phyloP scores from a whole-genome alignment of 805 yeast genomes.

The Candida alai region DNA sequence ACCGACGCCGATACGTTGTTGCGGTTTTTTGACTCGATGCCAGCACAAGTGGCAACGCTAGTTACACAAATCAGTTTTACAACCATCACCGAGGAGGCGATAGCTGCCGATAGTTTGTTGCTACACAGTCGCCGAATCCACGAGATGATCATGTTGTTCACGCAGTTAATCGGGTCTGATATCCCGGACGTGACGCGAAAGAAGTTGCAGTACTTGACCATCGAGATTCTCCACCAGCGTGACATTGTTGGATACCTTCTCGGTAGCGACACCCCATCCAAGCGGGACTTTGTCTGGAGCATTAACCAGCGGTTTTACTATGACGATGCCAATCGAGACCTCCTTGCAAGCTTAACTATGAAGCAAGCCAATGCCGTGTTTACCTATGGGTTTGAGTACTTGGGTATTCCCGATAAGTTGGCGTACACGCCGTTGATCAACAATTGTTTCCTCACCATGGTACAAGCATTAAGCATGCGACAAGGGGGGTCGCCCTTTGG shows the following conservation, averaged over 20 bases:
- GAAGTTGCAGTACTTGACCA: slow-evolving; percentile 56
- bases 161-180: slow-evolving; percentile 18
- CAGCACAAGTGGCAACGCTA: slow-evolving; percentile 56
- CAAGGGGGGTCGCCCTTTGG: slow-evolving; percentile 92
- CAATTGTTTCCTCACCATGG: slow-evolving; percentile 61
- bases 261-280: slow-evolving; percentile 8
- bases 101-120: slow-evolving; percentile 8
- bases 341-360: slow-evolving; percentile 37
- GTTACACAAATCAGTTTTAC: slow-evolving; percentile 61
- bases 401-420: slow-evolving; percentile 68
- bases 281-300: slow-evolving; percentile 41
- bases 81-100: slow-evolving; percentile 26
- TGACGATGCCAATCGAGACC: slow-evolving; percentile 19
- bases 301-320: slow-evolving; percentile 50
- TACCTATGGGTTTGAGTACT: slow-evolving; percentile 75
- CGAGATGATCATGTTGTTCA: slow-evolving; percentile 19
- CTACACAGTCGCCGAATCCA: slow-evolving; percentile 7
- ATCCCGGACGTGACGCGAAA: slow-evolving; percentile 30
- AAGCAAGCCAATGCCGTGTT: slow-evolving; percentile 50
- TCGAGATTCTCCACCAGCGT: slow-evolving; percentile 62
- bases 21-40: slow-evolving; percentile 36
- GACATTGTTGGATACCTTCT: slow-evolving; percentile 27
- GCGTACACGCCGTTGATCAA: slow-evolving; percentile 75
- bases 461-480: slow-evolving; percentile 67
- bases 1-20: slow-evolving; percentile 3